Evolutionary conservation across 163 green algal species (phyloP), one percentile per base, ranked within the genome.

Genomic region (Prototheca wickerhamii): DNA sequence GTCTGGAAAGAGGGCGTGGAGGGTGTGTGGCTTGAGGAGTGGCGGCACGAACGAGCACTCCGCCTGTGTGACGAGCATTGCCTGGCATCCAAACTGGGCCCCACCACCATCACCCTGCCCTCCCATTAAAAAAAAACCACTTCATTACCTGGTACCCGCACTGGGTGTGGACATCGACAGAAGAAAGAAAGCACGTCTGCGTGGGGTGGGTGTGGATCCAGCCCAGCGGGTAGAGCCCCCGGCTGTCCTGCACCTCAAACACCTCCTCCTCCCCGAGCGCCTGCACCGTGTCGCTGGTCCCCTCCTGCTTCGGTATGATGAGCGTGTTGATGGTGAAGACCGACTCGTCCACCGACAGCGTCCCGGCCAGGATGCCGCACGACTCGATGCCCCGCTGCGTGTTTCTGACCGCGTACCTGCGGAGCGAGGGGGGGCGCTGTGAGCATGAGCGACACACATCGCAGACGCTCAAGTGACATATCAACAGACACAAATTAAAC

Each of bases 121-220:
- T n/a, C n/a, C n/a, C n/a, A n/a, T n/a, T n/a, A n/a, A n/a, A n/a
- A n/a, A n/a, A n/a, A n/a, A n/a, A n/a, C n/a, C n/a, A n/a, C n/a
- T n/a, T n/a, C n/a, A n/a, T n/a, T 26, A 85, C 82, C 78, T 96
- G 90, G 75, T 95, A 96, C 51, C 82, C 80, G 57, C 78, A 89
- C 53, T 92, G 84, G 0, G 89, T 97, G 82, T 98, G 91, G 2
- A 98, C 76, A 64, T 98, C 91, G 8, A 97, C 77, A 2, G 83
- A 94, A 0, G 88, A 96, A 49, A 98, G 82, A 79, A 98, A 98
- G 82, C 92, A 98, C 17, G 87, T 89, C 76, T 95, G 90, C 23
- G 89, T 90, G 30, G 92, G 92, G 79, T 98, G 92, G 4, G 92
- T 98, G 79, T 98, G 91, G 61, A 97, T 93, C 92, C 92, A 98